These are phyloP conservation scores for Tausonia pullulans DNA, from an alignment of 1,284 basidiomycete species.

Conservation along the genomic window DNA sequence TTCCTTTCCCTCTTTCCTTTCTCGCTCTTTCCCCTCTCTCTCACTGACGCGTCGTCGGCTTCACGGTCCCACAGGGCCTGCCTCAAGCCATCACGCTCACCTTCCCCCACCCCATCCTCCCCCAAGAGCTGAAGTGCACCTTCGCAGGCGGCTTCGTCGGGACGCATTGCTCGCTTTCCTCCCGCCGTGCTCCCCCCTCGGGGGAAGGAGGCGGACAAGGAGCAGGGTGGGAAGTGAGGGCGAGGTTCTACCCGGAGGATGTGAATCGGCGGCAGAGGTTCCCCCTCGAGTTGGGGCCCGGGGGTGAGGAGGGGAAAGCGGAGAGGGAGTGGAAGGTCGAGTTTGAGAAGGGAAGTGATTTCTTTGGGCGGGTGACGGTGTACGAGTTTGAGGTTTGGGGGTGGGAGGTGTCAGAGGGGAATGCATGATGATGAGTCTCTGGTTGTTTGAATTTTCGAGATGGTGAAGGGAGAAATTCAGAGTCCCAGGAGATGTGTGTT, in stretches of 20 bases:
- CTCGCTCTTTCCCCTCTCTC: neutral
- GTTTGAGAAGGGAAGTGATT: conserved; percentile 33
- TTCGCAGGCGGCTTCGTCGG: conserved; percentile 37
- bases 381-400: conserved; percentile 30
- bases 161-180: conserved; percentile 18
- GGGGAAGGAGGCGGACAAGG: no score
- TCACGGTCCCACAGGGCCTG: conserved; percentile 20
- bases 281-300: neutral
- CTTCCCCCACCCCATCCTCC: conserved; percentile 26
- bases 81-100: conserved; percentile 27
- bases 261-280: conserved; percentile 4
- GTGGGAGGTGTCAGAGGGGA: conserved; percentile 1
- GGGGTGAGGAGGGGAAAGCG: neutral
- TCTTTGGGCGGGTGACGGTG: conserved; percentile 33
- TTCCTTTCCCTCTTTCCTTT: neutral
- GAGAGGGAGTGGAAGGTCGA: conserved; percentile 29
- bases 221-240: neutral
- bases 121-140: conserved; percentile 29
- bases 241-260: conserved; percentile 8
- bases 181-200: no score
- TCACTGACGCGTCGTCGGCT: neutral
- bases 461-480: no score
- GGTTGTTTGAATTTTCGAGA: no score
- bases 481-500: no score
- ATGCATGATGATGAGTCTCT: no score